phyloP scores from a whole-genome alignment of 1,139 yeast species.

The Blastobotrys proliferans region DNA sequence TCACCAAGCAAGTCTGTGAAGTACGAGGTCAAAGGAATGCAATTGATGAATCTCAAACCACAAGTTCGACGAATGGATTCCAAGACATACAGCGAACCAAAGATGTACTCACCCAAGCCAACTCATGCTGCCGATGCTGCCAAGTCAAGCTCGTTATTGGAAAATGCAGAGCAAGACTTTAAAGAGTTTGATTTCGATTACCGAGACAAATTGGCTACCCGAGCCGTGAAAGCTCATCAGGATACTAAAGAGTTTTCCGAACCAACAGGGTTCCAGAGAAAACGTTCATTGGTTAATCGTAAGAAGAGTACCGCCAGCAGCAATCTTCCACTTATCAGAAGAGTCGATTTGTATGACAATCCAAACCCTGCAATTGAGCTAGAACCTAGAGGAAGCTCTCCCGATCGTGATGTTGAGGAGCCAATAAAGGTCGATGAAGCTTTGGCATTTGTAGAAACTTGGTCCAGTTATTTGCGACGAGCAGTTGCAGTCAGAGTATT shows the following conservation, averaged over 20 bases:
- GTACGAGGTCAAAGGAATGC: constrained; percentile 17
- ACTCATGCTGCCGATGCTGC: not conserved
- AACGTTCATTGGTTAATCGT: not conserved
- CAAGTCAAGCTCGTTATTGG: constrained; percentile 3
- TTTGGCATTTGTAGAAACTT: constrained; percentile 32
- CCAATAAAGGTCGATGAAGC: constrained; percentile 27
- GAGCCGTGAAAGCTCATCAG: not conserved
- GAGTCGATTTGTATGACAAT: constrained; percentile 24
- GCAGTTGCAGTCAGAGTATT: constrained; percentile 34
- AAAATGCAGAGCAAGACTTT: constrained; percentile 11
- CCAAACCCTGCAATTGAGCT: constrained; percentile 20
- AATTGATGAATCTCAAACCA: constrained; percentile 19
- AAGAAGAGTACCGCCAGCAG: not conserved
- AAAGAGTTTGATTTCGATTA: constrained; percentile 21
- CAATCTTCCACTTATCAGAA: constrained; percentile 20
- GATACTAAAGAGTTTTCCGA: not conserved
- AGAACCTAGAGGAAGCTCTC: constrained; percentile 1
- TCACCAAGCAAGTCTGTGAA: constrained; percentile 17
- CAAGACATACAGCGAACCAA: not conserved
- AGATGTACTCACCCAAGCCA: constrained; percentile 2
- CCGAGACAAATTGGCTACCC: constrained; percentile 7
- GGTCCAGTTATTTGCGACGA: constrained; percentile 34
- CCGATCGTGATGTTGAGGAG: not conserved
- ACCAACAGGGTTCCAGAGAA: not conserved
- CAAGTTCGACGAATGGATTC: constrained; percentile 6